phyloP scores from a whole-genome alignment of 2,329 filamentous ascomycete species.

The Botrytis elliptica region DNA sequence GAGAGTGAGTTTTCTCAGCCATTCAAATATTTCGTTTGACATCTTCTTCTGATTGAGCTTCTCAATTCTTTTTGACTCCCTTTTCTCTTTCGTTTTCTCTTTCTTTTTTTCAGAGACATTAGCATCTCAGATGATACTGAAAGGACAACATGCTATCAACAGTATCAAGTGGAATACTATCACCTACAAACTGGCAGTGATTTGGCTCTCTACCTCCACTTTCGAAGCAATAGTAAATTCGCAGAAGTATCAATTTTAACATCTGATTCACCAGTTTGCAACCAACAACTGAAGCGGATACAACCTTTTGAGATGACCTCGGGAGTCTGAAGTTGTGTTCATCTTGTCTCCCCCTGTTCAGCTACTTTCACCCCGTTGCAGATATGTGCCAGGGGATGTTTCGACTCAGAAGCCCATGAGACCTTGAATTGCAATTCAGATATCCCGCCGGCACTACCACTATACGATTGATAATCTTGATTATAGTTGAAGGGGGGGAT shows the following conservation, averaged over 20 bases:
- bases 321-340: neutral
- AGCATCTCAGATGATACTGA: neutral
- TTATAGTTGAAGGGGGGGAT: neutral
- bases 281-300: neutral
- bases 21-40: neutral
- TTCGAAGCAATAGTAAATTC: neutral
- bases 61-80: neutral
- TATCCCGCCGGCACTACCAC: neutral
- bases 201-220: neutral
- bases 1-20: neutral
- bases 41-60: neutral
- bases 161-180: neutral
- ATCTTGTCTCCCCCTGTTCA: neutral
- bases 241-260: rapidly evolving
- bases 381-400: neutral
- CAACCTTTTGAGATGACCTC: neutral
- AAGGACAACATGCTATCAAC: neutral
- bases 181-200: neutral
- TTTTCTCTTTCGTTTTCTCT: neutral
- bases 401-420: neutral
- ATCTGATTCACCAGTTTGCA: neutral
- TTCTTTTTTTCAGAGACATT: neutral
- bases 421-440: neutral
- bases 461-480: neutral
- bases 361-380: neutral